These are phyloP conservation scores for Globisporangium sylvaticum DNA, from an alignment of 352 stramenopile species.

Conservation along the genomic window DNA sequence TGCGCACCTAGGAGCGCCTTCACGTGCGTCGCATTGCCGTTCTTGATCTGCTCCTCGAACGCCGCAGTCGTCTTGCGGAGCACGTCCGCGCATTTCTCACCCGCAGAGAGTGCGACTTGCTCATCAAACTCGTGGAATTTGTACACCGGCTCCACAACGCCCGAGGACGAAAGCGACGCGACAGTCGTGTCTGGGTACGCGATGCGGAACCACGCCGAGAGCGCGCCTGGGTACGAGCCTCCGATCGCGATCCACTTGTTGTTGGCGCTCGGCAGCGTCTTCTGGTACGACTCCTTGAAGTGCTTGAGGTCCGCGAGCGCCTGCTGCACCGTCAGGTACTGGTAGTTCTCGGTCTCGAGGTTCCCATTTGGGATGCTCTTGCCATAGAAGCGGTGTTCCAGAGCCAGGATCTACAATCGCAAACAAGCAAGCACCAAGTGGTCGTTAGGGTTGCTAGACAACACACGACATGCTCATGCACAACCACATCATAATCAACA, in stretches of 20 bases:
- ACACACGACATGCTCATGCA: background rate
- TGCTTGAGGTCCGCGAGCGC: conserved; percentile 82
- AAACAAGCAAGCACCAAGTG: background rate
- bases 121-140: conserved; percentile 84
- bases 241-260: conserved; percentile 77
- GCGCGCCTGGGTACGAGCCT: conserved; percentile 78
- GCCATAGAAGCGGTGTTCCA: conserved; percentile 89
- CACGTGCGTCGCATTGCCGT: conserved; percentile 47
- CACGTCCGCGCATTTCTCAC: conserved; percentile 52
- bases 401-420: conserved; percentile 51
- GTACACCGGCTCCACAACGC: conserved; percentile 78
- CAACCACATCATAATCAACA: background rate
- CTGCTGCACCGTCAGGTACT: conserved; percentile 80
- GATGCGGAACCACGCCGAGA: conserved; percentile 79
- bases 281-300: conserved; percentile 74
- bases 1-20: conserved; percentile 64
- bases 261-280: conserved; percentile 17
- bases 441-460: background rate
- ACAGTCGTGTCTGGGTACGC: conserved; percentile 78
- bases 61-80: conserved; percentile 57
- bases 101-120: conserved; percentile 56
- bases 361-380: conserved; percentile 77
- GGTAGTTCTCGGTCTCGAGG: conserved; percentile 69
- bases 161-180: conserved; percentile 66
- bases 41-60: conserved; percentile 59